A percentile compares a stretch with the other conserved stretches of the same genome.
These are phyloP conservation scores for Starmerella sp. DNA, from an alignment of 805 yeast genomes.

Conservation along the genomic window DNA sequence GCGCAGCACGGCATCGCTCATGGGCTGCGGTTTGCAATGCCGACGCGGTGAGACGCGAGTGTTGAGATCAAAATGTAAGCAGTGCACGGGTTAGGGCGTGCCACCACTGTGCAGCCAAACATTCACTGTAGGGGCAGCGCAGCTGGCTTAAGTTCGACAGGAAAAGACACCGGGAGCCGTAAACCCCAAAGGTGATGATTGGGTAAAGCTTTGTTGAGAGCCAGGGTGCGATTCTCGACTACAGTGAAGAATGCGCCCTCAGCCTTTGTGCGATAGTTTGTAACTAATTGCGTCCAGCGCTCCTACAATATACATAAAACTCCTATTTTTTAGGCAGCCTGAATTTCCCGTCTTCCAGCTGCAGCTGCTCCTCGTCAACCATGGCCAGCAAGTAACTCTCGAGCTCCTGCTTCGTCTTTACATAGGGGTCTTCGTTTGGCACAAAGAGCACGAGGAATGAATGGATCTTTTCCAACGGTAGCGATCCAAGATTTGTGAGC, in stretches of 20 bases:
- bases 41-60: not conserved
- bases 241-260: no score
- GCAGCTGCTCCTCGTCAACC: conserved; percentile 37
- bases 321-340: conserved; percentile 21
- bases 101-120: not conserved
- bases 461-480: conserved; percentile 41
- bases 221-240: no score
- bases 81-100: not conserved
- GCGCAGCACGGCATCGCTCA: conserved; percentile 17
- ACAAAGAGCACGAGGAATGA: conserved; percentile 45
- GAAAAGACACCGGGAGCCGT: no score
- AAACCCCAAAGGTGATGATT: no score
- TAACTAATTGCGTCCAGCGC: no score
- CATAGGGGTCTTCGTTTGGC: conserved; percentile 39
- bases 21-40: not conserved
- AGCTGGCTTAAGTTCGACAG: no score
- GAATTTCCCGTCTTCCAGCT: conserved; percentile 30
- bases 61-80: not conserved
- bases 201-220: no score
- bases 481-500: conserved; percentile 44
- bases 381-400: conserved; percentile 34
- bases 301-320: not conserved
- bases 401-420: conserved; percentile 34
- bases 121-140: no score
- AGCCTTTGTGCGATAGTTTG: no score